These are phyloP conservation scores for Neotropicomus parvogracilis DNA, from an alignment of 1,284 basidiomycete species.

Conservation along the genomic window DNA sequence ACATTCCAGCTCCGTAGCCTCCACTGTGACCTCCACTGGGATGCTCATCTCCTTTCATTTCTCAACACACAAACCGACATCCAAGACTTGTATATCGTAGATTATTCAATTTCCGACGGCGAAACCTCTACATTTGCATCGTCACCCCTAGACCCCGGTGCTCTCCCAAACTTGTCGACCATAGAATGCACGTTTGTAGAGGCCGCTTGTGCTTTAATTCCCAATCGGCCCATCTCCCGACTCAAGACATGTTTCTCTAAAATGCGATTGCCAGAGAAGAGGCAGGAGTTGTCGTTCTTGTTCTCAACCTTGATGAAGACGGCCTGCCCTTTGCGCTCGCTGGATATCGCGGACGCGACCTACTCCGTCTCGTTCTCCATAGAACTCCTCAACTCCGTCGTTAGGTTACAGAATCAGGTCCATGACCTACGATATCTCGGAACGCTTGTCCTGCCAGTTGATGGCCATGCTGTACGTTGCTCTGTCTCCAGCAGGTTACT, in stretches of 20 bases:
- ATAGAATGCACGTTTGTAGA: conserved; percentile 66
- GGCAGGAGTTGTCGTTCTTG: conserved; percentile 46
- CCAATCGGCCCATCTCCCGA: conserved; percentile 51
- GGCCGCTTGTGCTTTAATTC: conserved; percentile 53
- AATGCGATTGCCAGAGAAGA: conserved; percentile 45
- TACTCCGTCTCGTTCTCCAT: conserved; percentile 53
- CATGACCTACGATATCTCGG: conserved; percentile 54
- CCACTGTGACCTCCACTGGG: conserved; percentile 65
- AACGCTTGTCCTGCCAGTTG: conserved; percentile 48
- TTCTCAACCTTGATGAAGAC: conserved; percentile 45
- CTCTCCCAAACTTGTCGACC: conserved; percentile 46
- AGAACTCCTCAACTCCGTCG: conserved; percentile 45
- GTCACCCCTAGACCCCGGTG: conserved; percentile 30
- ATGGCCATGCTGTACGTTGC: conserved; percentile 42
- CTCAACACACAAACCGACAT: conserved; percentile 49
- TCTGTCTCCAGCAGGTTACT: conserved; percentile 36
- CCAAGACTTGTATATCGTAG: conserved; percentile 54
- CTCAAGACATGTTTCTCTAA: conserved; percentile 68
- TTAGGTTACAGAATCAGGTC: conserved; percentile 34
- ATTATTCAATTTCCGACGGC: conserved; percentile 43
- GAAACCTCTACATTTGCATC: conserved; percentile 5
- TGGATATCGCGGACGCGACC: conserved; percentile 59
- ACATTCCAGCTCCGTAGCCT: conserved; percentile 54
- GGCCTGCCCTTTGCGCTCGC: conserved; percentile 41
- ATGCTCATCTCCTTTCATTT: conserved; percentile 50